phyloP scores from a whole-genome alignment of 306 rosid species.

The Medicago ruthenica region DNA sequence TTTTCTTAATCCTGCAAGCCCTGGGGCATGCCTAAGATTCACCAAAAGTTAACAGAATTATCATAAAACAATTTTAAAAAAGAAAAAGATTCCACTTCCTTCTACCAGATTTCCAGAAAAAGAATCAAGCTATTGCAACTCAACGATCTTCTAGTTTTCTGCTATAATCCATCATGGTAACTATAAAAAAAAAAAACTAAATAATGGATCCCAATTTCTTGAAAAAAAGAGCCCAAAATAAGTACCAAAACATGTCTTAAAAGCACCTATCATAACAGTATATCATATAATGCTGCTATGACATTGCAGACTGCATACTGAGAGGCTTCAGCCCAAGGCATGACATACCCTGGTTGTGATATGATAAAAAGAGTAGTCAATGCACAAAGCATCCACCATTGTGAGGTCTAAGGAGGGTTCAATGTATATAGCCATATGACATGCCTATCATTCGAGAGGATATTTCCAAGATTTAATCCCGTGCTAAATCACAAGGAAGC shows the following conservation, averaged over 20 bases:
- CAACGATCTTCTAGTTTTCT: background rate
- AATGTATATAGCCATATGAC: background rate
- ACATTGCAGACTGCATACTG: background rate
- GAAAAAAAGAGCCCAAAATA: background rate
- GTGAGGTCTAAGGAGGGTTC: background rate
- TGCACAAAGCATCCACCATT: background rate
- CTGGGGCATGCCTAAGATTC: background rate
- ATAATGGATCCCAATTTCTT: background rate
- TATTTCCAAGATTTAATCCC: background rate
- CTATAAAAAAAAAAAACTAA: background rate
- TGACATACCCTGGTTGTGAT: no score
- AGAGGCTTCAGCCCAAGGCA: background rate
- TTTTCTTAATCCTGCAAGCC: background rate
- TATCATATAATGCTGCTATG: background rate
- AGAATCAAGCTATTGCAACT: background rate
- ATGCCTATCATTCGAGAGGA: background rate
- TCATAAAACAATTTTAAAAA: background rate
- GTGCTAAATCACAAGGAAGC: constrained; percentile 13
- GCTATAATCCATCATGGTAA: background rate
- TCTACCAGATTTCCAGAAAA: background rate
- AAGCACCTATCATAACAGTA: background rate
- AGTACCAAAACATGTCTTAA: background rate
- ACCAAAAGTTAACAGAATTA: background rate
- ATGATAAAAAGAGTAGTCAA: background rate
- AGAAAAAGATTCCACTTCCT: background rate